Conservation (phyloP, 768 basidiomycete species). For the Tylopilus vinaceipallidus region DNA sequence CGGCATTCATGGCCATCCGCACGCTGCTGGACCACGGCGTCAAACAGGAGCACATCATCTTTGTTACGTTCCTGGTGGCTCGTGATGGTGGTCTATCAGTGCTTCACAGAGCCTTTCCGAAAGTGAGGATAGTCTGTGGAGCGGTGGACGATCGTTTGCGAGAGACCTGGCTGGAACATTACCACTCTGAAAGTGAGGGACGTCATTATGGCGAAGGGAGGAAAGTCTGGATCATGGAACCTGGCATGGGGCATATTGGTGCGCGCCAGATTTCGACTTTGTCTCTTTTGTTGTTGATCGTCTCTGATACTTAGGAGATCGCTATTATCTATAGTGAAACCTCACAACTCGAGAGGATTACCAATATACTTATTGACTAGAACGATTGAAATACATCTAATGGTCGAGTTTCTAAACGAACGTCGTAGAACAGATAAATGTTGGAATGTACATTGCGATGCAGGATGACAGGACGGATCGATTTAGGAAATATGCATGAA, state of each 20-base stretch:
- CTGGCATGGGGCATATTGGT: constrained; percentile 91
- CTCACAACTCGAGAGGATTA: constrained; percentile 8
- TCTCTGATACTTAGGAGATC: constrained; percentile 32
- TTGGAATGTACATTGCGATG: constrained; percentile 15
- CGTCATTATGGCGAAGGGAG: constrained; percentile 47
- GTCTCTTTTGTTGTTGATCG: neutral
- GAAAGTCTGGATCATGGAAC: constrained; percentile 81
- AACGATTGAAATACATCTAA: neutral
- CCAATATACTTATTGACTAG: constrained; percentile 6
- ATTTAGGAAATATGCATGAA: constrained; percentile 1
- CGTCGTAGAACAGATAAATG: constrained; percentile 14
- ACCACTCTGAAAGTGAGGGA: constrained; percentile 44
- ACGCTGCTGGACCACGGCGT: constrained; percentile 93
- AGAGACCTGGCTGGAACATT: constrained; percentile 69
- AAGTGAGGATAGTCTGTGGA: constrained; percentile 80
- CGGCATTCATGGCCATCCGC: constrained; percentile 93
- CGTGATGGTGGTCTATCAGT: constrained; percentile 76
- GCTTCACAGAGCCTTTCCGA: constrained; percentile 80
- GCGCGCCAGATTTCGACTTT: constrained; percentile 12
- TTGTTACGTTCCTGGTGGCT: constrained; percentile 86
- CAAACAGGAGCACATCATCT: constrained; percentile 78
- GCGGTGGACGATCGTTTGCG: constrained; percentile 76
- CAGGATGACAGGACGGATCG: constrained; percentile 3
- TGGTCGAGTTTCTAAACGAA: constrained; percentile 6
- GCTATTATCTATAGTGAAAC: constrained; percentile 36